Base-by-base conservation (phyloP, 345 rosid genomes). In the Boechera stricta region DNA sequence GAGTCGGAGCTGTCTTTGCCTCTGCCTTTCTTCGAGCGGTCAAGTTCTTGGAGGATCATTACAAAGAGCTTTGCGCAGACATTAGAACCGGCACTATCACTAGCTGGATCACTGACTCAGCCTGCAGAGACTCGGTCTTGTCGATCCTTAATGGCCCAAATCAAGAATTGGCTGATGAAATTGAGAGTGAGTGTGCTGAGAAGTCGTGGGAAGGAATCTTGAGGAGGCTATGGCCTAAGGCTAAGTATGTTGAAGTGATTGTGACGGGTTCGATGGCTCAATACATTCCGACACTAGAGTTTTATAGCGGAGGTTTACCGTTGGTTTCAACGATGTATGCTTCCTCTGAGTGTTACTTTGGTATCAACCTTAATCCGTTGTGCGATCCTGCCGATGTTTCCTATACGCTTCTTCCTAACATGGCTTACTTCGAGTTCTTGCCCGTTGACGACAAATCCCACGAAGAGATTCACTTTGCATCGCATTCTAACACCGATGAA, bases 221-320 rank as follows among this genome's bases (percentile, higher is more conserved):
- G 32, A 89, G 77, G 80, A 91, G 75, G 81, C 73, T 94, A 28
- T 94, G 96, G 97, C 97, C 96, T 33, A 81, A 77, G 65, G 91
- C 97, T 16, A 91, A 94, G 86, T 94, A 85, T 79, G 86, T 94
- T 74, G 98, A 94, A 69, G 96, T 91, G 42, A 90, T 94, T 56
- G 91, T 94, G 15, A 94, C 98, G 7, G 97, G 97, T 32, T 89
- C 98, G 2, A 94, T 94, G 98, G 97, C 98, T 31, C 98, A 94
- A 59, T 94, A 94, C 54, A 89, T 94, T 38, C 89, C 96, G 0
- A 90, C 90, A 10, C 94, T 94, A 4, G 94, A 90, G 82, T 88
- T 87, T 51, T 94, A 91, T 77, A 84, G 93, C 15, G 97, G 93
- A 5, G 97, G 97, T 42, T 80, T 90, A 44, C 98, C 97, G 9